Percentiles rank a stretch among this genome's conserved stretches.
Conservation (phyloP, 2,329 filamentous ascomycete genomes). For the Tetracladium maxilliforme region DNA sequence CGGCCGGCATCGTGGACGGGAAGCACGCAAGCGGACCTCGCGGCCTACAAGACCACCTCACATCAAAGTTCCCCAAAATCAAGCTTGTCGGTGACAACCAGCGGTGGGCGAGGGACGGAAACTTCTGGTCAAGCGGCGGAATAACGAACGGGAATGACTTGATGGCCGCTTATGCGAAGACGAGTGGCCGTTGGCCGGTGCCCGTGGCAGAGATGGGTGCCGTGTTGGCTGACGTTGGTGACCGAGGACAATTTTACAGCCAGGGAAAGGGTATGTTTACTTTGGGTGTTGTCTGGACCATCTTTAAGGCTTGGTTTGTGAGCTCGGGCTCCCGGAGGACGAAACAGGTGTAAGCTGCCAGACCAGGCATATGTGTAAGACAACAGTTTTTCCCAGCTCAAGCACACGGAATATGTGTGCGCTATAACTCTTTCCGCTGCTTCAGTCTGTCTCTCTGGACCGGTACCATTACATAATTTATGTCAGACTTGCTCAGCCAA, state of each 20-base stretch:
- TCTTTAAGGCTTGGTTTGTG: constrained; percentile 19
- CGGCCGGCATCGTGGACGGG: constrained; percentile 30
- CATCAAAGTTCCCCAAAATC: constrained; percentile 19
- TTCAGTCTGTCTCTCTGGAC: no score
- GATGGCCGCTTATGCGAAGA: constrained; percentile 32
- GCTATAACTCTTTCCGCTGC: no score
- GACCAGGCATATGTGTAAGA: constrained; percentile 5
- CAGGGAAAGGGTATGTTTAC: constrained; percentile 18
- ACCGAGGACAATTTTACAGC: constrained; percentile 27
- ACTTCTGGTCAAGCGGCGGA: constrained; percentile 39
- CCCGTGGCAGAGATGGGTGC: constrained; percentile 27
- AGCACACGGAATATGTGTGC: no score
- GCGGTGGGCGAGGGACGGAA: constrained; percentile 35
- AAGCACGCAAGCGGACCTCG: constrained; percentile 30
- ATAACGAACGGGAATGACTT: constrained; percentile 42
- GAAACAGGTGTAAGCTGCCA: constrained; percentile 3
- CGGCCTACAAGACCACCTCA: constrained; percentile 19
- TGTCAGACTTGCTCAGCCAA: no score
- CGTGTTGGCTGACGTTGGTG: constrained; percentile 30
- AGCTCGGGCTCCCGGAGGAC: constrained; percentile 6
- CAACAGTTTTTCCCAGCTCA: no score
- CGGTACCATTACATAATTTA: no score
- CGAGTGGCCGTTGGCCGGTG: constrained; percentile 24
- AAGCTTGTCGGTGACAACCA: constrained; percentile 28
- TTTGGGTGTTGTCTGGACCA: constrained; percentile 19